phyloP scores from a whole-genome alignment of 305 asterid species.

The Plantago lanceolata region DNA sequence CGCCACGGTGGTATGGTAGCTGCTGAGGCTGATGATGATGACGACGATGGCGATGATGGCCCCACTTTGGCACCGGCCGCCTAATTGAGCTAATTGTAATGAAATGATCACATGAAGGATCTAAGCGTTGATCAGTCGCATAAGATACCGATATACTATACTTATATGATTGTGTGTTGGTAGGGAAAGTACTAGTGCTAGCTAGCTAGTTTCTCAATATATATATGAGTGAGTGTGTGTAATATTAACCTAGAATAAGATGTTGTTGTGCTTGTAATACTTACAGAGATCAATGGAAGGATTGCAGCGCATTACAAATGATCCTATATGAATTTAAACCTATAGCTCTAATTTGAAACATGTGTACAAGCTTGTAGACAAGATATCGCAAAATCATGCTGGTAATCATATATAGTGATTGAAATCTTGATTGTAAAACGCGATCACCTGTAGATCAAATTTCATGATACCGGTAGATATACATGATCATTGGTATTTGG shows the following conservation, averaged over 20 bases:
- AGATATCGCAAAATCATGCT: no score
- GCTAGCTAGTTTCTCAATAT: conserved; percentile 7
- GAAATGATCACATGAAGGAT: neutral
- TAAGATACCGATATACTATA: neutral
- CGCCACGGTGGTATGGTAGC: neutral
- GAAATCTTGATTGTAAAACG: no score
- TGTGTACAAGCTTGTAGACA: no score
- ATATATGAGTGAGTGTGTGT: conserved; percentile 3
- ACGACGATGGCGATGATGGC: conserved; percentile 16
- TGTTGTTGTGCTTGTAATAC: neutral
- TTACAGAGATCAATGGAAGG: neutral
- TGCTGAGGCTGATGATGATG: conserved; percentile 16
- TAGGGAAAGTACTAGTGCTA: neutral
- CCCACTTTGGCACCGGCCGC: conserved; percentile 14
- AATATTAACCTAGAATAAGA: conserved; percentile 4
- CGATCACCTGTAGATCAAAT: no score
- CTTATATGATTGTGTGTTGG: neutral
- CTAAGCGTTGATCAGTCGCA: neutral
- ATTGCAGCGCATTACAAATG: neutral
- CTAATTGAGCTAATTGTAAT: neutral
- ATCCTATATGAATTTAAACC: no score
- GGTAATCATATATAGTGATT: no score
- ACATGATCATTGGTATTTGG: no score
- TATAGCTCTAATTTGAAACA: no score
- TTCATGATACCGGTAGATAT: no score